phyloP scores from a whole-genome alignment of 331 rosid species.

The Cydonia oblonga region DNA sequence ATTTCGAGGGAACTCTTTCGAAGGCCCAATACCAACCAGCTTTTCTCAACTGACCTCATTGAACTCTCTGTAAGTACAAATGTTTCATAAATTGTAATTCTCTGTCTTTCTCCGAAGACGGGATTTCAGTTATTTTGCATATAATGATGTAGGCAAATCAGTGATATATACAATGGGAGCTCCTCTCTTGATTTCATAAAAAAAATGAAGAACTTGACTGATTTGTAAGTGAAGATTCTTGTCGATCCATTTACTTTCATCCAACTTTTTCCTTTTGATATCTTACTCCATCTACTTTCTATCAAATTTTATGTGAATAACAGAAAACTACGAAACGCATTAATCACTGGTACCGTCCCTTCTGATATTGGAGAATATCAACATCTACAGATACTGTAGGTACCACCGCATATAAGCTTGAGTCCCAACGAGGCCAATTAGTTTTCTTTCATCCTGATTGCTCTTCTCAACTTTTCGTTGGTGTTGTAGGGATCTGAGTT shows the following conservation, averaged over 20 bases:
- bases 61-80: neutral
- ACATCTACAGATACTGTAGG: neutral
- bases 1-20: conserved; percentile 64
- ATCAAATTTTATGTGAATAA: neutral
- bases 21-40: conserved; percentile 54
- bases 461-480: neutral
- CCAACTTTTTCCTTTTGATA: neutral
- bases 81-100: neutral
- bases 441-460: conserved; percentile 10
- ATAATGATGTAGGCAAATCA: conserved; percentile 42
- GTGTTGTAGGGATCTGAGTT: conserved; percentile 62
- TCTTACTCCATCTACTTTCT: neutral
- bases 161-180: conserved; percentile 52
- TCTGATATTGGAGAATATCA: conserved; percentile 33
- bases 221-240: conserved; percentile 27
- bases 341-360: conserved; percentile 50
- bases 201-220: conserved; percentile 41
- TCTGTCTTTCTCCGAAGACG: neutral
- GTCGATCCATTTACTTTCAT: neutral
- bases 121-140: neutral
- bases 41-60: conserved; percentile 49
- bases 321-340: conserved; percentile 54
- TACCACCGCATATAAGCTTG: no score
- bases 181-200: conserved; percentile 43
- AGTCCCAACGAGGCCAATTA: neutral